Percentiles rank a stretch among this genome's conserved stretches.
Conservation (phyloP, 1,139 yeast genomes). For the Hansenula anomala region DNA sequence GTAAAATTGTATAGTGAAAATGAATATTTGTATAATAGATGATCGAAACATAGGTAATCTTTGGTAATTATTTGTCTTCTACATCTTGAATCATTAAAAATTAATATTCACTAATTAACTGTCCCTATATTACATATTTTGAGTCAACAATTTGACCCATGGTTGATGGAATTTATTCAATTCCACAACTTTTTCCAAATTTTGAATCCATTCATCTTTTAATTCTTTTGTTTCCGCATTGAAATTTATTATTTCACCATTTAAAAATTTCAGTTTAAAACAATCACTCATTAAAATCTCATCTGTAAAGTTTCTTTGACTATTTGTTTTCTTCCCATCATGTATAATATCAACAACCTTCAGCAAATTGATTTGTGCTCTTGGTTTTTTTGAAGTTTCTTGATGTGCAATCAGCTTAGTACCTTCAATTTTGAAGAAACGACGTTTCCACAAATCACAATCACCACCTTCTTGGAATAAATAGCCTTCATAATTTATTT, state of each 20-base stretch:
- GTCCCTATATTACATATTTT: conserved; percentile 4
- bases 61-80: too few relatives aligned
- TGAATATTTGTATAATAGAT: neutral
- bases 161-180: conserved; percentile 56
- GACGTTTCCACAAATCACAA: conserved; percentile 54
- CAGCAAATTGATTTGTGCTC: conserved; percentile 62
- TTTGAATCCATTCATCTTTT: conserved; percentile 50
- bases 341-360: conserved; percentile 55
- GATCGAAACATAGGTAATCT: too few relatives aligned
- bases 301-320: conserved; percentile 56
- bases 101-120: neutral
- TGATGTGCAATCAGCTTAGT: conserved; percentile 61
- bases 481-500: conserved; percentile 48
- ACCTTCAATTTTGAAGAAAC: conserved; percentile 59
- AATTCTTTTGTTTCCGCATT: conserved; percentile 60
- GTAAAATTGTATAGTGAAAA: neutral
- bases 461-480: conserved; percentile 81
- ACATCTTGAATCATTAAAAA: too few relatives aligned
- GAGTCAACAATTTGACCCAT: conserved; percentile 47
- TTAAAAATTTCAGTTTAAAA: conserved; percentile 57
- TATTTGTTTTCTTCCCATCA: conserved; percentile 33
- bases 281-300: conserved; percentile 57
- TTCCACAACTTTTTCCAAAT: conserved; percentile 48
- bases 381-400: conserved; percentile 54
- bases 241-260: conserved; percentile 67